These are phyloP conservation scores for Elongisporangium senticosum DNA, from an alignment of 352 stramenopile species.

Conservation along the genomic window DNA sequence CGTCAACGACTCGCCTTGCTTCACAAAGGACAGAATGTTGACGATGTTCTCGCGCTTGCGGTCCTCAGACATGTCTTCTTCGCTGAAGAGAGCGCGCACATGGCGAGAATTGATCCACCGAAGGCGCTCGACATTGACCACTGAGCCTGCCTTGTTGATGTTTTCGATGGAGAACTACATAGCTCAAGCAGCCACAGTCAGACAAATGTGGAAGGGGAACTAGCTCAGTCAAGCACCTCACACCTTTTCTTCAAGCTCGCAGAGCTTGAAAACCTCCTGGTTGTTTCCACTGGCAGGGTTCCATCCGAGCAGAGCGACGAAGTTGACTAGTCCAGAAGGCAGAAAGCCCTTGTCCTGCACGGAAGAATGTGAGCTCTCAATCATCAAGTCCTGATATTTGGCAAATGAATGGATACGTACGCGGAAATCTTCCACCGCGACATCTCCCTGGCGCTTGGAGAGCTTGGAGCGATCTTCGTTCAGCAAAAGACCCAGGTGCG, in stretches of 20 bases:
- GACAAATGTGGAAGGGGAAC: background rate
- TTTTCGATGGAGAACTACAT: slow-evolving; percentile 78
- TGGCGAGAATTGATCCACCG: slow-evolving; percentile 89
- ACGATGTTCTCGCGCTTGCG: slow-evolving; percentile 19
- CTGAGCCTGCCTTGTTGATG: slow-evolving; percentile 84
- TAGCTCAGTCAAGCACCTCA: background rate
- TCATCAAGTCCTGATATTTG: background rate
- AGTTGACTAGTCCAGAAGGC: slow-evolving; percentile 96
- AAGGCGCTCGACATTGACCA: slow-evolving; percentile 84
- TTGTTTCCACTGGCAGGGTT: slow-evolving; percentile 93
- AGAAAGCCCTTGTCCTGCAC: slow-evolving; percentile 92
- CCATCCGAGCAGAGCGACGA: slow-evolving; percentile 97
- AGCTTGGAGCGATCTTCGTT: slow-evolving; percentile 98
- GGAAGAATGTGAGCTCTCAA: background rate
- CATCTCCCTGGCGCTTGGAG: slow-evolving; percentile 97
- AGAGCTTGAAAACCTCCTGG: slow-evolving; percentile 95
- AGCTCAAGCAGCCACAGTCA: background rate
- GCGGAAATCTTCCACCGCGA: slow-evolving; percentile 96
- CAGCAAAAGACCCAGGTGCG: slow-evolving; percentile 91
- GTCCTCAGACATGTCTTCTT: slow-evolving; percentile 27
- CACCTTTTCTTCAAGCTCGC: slow-evolving; percentile 84
- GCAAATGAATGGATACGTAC: slow-evolving; percentile 22
- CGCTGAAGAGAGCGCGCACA: slow-evolving; percentile 68
- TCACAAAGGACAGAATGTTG: background rate
- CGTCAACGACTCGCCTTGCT: slow-evolving; percentile 15